Base-by-base conservation (phyloP, 2,329 filamentous ascomycete genomes). In the Tolypocladium tundrense region DNA sequence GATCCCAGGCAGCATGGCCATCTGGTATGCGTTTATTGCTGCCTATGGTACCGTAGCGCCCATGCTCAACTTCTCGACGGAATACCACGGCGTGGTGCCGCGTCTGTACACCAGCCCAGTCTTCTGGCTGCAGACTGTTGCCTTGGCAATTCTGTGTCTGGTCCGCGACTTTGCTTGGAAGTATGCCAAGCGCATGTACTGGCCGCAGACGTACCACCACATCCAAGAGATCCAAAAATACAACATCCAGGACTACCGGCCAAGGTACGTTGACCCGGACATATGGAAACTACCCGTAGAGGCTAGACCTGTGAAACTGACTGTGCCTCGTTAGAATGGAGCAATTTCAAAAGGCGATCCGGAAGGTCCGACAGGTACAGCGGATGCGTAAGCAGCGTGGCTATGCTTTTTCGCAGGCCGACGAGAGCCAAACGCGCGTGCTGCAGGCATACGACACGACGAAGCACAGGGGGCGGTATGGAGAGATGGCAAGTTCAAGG, bases 141-240 rank as follows among this genome's bases (percentile, higher is more conserved):
- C 88, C 7, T 76, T 99, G 45, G 89, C 93, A 0, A 79, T 86
- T 9, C 73, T 97, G 54, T 97, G 93, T 72, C 80, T 99, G 54
- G 74, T 92, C 55, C 82, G 94, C 67, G 94, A 99, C 71, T 90
- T 96, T 73, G 86, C 88, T 3, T 99, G 93, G 92, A 99, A 99
- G 79, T 99, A 97, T 66, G 86, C 85, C 61, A 97, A 96, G 79
- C 84, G 94, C 63, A 97, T 99, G 91, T 99, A 97, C 76, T 88
- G 87, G 65, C 94, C 94, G 27, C 89, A 97, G 75, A 86, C 90
- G 50, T 99, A 99, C 69, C 94, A 99, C 67, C 94, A 99, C 72
- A 94, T 99, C 62, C 94, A 99, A 74, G 94, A 99, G 77, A 99
- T 99, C 66, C 94, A 99, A 74, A 99, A 99, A 76, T 99, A 97